These are phyloP conservation scores for Didymella exigua DNA, from an alignment of 2,329 filamentous ascomycete species.

Conservation along the genomic window DNA sequence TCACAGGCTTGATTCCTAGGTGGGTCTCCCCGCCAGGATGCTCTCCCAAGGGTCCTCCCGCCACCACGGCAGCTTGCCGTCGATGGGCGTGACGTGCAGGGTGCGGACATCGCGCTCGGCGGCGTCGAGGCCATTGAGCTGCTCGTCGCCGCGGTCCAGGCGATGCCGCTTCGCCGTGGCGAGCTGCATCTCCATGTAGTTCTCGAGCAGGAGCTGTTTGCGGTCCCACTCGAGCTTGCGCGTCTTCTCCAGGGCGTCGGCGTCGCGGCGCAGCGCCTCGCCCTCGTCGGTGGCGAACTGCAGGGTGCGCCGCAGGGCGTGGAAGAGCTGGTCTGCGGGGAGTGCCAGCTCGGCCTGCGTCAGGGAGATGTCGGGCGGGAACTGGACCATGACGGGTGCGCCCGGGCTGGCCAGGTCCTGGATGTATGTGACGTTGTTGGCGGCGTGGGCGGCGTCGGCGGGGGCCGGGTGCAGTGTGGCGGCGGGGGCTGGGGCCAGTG, in stretches of 20 bases:
- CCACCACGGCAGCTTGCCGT: constrained; percentile 44
- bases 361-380: constrained; percentile 65
- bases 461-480: constrained; percentile 24
- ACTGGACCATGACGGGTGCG: constrained; percentile 58
- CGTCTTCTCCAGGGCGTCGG: constrained; percentile 67
- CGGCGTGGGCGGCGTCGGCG: constrained; percentile 50
- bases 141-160: constrained; percentile 45
- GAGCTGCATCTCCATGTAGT: constrained; percentile 73
- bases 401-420: constrained; percentile 65
- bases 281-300: constrained; percentile 74
- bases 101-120: constrained; percentile 48
- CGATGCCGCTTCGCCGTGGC: constrained; percentile 44
- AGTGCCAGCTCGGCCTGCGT: constrained; percentile 67
- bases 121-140: constrained; percentile 9
- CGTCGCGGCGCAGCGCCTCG: constrained; percentile 67
- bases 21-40: constrained; percentile 2
- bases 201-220: constrained; percentile 79
- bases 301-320: constrained; percentile 66
- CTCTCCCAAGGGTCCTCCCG: constrained; percentile 32
- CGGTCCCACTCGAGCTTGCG: constrained; percentile 77
- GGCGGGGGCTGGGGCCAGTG: constrained; percentile 32
- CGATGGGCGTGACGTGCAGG: constrained; percentile 32
- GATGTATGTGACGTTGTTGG: constrained; percentile 65
- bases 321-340: constrained; percentile 70
- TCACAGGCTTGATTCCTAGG: too few relatives aligned